Evolutionary conservation across 345 rosid genomes (phyloP).

Genomic region (Psidium friedrichsthalianum): DNA sequence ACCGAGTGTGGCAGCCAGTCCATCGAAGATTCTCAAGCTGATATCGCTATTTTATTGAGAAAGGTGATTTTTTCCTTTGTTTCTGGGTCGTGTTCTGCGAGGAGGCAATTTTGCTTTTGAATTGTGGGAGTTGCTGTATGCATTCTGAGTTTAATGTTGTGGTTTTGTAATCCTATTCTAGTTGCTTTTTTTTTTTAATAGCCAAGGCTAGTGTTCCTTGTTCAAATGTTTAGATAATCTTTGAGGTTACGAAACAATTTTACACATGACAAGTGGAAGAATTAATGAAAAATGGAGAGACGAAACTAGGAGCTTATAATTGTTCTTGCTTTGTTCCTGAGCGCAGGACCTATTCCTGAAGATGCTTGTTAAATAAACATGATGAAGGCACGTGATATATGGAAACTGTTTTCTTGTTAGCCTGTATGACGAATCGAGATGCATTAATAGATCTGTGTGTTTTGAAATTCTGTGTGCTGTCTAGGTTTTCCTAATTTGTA

Average conservation of each 20-base stretch:
- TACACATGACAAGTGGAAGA: background rate
- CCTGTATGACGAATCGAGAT: background rate
- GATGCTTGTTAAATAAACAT: background rate
- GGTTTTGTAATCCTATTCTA: background rate
- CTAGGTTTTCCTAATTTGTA: background rate
- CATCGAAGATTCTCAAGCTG: constrained; percentile 98
- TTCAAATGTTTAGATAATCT: background rate
- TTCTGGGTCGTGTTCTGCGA: background rate
- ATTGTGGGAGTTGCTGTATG: background rate
- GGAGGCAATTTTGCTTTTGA: background rate
- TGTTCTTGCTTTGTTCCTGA: background rate
- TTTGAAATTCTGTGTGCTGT: background rate
- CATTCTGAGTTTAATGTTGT: background rate
- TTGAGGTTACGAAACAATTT: background rate
- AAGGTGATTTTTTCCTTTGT: constrained; percentile 26
- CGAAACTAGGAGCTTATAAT: background rate
- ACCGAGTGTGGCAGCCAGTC: constrained; percentile 98
- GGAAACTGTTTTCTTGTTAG: background rate
- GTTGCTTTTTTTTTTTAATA: background rate
- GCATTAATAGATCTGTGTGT: background rate
- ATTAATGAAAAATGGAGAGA: background rate
- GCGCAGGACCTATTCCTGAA: background rate
- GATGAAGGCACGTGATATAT: background rate
- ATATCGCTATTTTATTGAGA: constrained; percentile 82
- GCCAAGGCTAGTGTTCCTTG: background rate